Conservation (phyloP, 108 stramenopile genomes). For the Schizochytrium sp. region DNA sequence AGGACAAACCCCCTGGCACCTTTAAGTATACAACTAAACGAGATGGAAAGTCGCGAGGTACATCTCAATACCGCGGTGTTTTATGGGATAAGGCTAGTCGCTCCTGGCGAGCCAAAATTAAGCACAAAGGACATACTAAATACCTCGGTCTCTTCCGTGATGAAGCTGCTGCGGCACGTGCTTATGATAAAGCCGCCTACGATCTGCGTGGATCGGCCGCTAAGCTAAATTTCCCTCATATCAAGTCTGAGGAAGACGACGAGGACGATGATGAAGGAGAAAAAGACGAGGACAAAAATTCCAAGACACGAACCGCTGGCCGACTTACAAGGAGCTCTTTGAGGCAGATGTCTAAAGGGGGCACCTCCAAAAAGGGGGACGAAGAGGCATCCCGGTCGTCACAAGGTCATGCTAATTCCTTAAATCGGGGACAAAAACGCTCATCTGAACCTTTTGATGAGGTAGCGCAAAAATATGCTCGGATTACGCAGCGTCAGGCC, state of each 20-base stretch:
- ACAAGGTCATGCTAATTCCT: no score
- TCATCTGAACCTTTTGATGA: not conserved
- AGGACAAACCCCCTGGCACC: not conserved
- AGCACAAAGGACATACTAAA: constrained; percentile 8
- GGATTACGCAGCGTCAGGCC: not conserved
- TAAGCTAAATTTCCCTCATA: constrained; percentile 38
- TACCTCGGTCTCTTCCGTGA: constrained; percentile 17
- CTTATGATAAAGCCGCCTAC: constrained; percentile 24
- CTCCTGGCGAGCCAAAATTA: constrained; percentile 53
- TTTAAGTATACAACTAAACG: not conserved
- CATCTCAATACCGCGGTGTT: constrained; percentile 21
- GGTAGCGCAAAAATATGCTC: not conserved
- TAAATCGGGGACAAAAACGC: no score
- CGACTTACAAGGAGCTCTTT: not conserved
- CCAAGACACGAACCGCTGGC: not conserved
- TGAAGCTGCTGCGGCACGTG: constrained; percentile 3
- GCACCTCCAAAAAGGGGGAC: no score
- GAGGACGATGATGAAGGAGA: not conserved
- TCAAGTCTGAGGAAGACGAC: not conserved
- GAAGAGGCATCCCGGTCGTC: no score
- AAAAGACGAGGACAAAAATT: not conserved
- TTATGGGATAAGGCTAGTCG: constrained; percentile 42
- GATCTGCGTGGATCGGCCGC: constrained; percentile 21
- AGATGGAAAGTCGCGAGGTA: not conserved
- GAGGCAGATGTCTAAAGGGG: no score